Conservation (phyloP, 2,329 filamentous ascomycete genomes). For the Hypoxylon sp. region DNA sequence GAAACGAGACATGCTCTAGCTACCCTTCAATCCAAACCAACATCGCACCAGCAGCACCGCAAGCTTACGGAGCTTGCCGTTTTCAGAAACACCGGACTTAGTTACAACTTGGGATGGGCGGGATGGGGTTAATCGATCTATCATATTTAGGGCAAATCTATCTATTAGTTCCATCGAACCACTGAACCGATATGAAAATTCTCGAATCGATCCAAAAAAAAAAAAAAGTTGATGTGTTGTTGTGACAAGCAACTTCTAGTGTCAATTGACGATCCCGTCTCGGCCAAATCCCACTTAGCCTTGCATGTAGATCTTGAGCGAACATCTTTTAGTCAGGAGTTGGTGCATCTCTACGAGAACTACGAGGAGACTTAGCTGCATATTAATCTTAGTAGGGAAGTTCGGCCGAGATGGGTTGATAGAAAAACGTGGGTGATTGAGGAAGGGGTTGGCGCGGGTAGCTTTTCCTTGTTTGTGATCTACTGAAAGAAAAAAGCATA, state of each 20-base stretch:
- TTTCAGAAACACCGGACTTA: constrained; percentile 38
- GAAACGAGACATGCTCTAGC: constrained; percentile 37
- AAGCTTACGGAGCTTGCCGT: constrained; percentile 29
- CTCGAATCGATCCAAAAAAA: constrained; percentile 8
- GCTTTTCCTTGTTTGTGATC: constrained; percentile 32
- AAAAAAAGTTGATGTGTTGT: neutral
- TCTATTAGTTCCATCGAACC: constrained; percentile 5
- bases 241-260: constrained; percentile 1
- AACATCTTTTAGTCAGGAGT: constrained; percentile 36
- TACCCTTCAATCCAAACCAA: constrained; percentile 39
- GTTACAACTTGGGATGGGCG: constrained; percentile 5
- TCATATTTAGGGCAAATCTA: constrained; percentile 1
- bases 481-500: constrained; percentile 27
- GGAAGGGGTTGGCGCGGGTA: constrained; percentile 28
- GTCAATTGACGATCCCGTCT: constrained; percentile 32
- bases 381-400: constrained; percentile 13
- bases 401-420: constrained; percentile 22
- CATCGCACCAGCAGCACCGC: constrained; percentile 22
- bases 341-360: constrained; percentile 11
- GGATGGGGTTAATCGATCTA: constrained; percentile 1
- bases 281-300: constrained; percentile 38
- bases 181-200: constrained; percentile 5
- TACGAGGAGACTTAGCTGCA: constrained; percentile 9
- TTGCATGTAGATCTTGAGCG: constrained; percentile 32
- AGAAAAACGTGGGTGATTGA: constrained; percentile 25